Conservation (phyloP, 2,329 filamentous ascomycete species). For the Tolypocladium capitatum region DNA sequence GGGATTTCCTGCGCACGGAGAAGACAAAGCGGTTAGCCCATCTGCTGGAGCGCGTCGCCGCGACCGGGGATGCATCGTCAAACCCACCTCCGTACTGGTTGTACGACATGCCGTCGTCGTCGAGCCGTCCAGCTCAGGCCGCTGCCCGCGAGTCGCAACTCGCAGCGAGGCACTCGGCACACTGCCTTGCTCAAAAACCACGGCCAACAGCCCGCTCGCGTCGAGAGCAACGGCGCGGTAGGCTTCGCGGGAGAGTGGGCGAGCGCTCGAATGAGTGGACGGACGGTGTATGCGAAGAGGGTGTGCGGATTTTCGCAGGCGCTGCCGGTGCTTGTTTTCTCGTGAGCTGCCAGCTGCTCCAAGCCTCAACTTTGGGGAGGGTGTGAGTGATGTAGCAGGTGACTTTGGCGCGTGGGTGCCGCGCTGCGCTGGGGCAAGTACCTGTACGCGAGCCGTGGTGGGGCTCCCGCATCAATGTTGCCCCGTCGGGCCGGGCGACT, state of each 20-base stretch:
- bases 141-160: constrained; percentile 6
- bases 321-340: neutral
- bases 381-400: neutral
- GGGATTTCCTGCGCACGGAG: constrained; percentile 25
- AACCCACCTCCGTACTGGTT: constrained; percentile 45
- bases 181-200: neutral
- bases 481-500: neutral
- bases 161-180: constrained; percentile 5
- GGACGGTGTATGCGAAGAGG: neutral
- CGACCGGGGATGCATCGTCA: neutral
- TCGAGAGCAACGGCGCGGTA: neutral
- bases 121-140: neutral
- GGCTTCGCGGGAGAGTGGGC: neutral
- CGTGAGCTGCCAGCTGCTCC: neutral
- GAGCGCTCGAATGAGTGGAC: neutral
- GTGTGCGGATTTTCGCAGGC: neutral
- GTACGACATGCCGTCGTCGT: constrained; percentile 34
- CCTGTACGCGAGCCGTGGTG: neutral
- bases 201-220: neutral
- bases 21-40: neutral
- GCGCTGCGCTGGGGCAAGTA: neutral
- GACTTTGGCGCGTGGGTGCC: neutral
- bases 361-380: too few relatives aligned
- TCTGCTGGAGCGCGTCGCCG: constrained; percentile 1
- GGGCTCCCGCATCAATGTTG: neutral